Evolutionary conservation across 768 basidiomycete genomes (phyloP), one percentile per base, ranked within the genome.

Genomic region (Auricularia sp.): DNA sequence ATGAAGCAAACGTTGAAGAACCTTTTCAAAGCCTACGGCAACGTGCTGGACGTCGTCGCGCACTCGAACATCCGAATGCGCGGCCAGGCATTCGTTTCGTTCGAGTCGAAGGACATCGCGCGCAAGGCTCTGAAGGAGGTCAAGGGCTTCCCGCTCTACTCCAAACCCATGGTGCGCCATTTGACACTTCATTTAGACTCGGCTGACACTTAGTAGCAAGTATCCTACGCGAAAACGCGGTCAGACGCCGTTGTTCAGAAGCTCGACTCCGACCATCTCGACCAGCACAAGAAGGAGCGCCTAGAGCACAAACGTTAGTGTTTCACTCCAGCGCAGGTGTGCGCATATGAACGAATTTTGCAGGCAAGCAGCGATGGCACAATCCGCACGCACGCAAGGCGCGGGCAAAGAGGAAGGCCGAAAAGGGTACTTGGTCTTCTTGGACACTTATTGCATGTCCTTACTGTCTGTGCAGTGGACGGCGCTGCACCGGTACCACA

Each of bases 81-180:
- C 45, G 97, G 97, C 16, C 97, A 99, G 77, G 97, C 97, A 3
- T 99, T 99, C 73, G 92, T 99, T 44, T 93, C 92, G 44, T 97
- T 99, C 75, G 82, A 82, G 65, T 86, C 86, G 39, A 80, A 86
- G 63, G 93, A 98, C 65, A 83, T 84, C 65, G 97, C 97, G 42
- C 81, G 82, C 71, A 90, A 88, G 75, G 96, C 96, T 6, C 81
- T 91, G 83, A 92, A 85, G 79, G 97, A 99, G 75, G 94, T 98
- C 47, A 83, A 87, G 66, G 85, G 93, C 44, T 98, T 99, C 74
- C 97, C 97, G 16, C 74, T 99, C 61, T 98, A 98, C 71, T 92
- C 92, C 3, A 96, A 96, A 74, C 93, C 97, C 1, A 95, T 99
- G 92, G 95, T 95, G 69, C 39, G 82, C 73, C 13, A 1, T 24